These are phyloP conservation scores for Aspergillus nanangensis DNA, from an alignment of 495 filamentous ascomycete species.

Conservation along the genomic window DNA sequence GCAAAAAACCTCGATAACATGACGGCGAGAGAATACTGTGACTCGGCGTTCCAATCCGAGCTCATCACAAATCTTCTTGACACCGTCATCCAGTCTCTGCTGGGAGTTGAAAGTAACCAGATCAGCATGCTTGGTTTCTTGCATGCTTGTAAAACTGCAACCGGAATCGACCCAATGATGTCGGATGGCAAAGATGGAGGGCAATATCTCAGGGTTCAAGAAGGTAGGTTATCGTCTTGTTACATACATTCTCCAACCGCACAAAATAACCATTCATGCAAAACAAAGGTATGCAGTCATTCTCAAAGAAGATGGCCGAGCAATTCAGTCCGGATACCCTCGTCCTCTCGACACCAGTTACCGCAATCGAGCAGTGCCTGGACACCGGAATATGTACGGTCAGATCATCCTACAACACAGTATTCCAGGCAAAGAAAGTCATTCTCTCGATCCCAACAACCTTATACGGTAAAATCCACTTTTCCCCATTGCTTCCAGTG, in stretches of 20 bases:
- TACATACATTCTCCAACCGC: constrained; percentile 3
- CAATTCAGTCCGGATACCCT: constrained; percentile 1
- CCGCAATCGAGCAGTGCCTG: constrained; percentile 15
- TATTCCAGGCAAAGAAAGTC: constrained; percentile 22
- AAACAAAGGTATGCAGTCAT: constrained; percentile 21
- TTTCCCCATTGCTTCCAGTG: constrained; percentile 22
- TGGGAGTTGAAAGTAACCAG: constrained; percentile 36
- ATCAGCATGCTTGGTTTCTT: constrained; percentile 43
- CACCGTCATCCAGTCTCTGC: constrained; percentile 20
- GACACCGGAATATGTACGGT: constrained; percentile 12
- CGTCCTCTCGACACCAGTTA: constrained; percentile 8
- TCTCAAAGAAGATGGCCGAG: constrained; percentile 22
- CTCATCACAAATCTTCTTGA: not conserved
- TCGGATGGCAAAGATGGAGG: constrained; percentile 42
- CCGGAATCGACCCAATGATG: constrained; percentile 34
- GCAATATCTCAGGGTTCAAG: constrained; percentile 32
- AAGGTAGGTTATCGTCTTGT: constrained; percentile 8
- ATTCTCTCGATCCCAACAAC: constrained; percentile 34
- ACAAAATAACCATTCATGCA: not conserved
- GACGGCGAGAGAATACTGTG: not conserved
- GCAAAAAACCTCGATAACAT: not conserved
- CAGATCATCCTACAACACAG: not conserved
- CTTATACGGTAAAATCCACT: constrained; percentile 28
- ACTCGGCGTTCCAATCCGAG: constrained; percentile 1
- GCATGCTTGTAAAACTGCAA: constrained; percentile 39